Conservation (phyloP, 73 alveolate species). For the Paramecium pentaurelia region DNA sequence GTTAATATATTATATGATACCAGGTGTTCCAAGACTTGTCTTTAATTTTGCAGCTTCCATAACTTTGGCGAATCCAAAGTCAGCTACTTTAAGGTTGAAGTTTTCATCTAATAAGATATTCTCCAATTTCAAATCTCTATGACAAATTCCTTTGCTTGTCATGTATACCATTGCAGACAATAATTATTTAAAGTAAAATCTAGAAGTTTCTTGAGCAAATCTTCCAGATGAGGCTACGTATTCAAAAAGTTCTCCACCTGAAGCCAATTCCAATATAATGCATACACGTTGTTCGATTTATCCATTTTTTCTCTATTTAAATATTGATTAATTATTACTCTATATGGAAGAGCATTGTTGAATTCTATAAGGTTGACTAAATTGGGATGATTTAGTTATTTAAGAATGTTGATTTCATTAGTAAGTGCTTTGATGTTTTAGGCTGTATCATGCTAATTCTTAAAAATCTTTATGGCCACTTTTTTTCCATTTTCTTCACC, state of each 20-base stretch:
- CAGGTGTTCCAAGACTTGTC: constrained; percentile 67
- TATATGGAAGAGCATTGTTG: neutral
- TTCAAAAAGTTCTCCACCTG: constrained; percentile 75
- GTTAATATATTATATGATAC: neutral
- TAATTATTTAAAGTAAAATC: constrained; percentile 69
- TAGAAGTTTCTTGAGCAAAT: constrained; percentile 67
- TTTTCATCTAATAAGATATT: constrained; percentile 82
- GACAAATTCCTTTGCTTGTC: constrained; percentile 75
- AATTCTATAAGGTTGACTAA: constrained; percentile 49
- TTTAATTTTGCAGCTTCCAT: constrained; percentile 51
- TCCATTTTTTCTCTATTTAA: constrained; percentile 54
- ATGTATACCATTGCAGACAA: constrained; percentile 77
- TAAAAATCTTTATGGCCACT: constrained; percentile 50
- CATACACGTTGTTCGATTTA: constrained; percentile 42
- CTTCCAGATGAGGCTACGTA: constrained; percentile 69
- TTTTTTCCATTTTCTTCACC: neutral
- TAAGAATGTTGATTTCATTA: constrained; percentile 50
- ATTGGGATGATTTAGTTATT: constrained; percentile 60
- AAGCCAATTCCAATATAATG: constrained; percentile 62
- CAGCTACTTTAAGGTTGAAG: constrained; percentile 81
- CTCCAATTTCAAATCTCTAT: constrained; percentile 91
- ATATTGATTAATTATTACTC: neutral
- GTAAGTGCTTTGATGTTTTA: constrained; percentile 47
- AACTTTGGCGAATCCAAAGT: constrained; percentile 84
- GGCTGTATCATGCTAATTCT: constrained; percentile 4